phyloP scores from a whole-genome alignment of 345 rosid genomes.

The Sapria himalayana region DNA sequence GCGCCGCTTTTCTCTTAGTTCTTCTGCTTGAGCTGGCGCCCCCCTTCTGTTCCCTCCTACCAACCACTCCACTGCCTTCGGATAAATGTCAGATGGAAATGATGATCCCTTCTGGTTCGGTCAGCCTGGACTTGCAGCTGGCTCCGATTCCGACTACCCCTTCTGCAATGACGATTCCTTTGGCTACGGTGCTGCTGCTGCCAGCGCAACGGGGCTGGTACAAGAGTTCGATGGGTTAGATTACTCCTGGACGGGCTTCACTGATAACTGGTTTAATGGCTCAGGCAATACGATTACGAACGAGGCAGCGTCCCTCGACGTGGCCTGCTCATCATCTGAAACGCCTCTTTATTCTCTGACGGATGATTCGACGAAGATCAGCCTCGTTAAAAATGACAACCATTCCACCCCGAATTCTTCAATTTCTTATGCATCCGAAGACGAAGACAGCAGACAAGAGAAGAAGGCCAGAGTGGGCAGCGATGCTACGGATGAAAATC shows the following conservation, averaged over 20 bases:
- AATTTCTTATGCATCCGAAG: conserved; percentile 17
- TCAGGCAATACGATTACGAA: conserved; percentile 13
- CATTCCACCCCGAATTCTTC: conserved; percentile 19
- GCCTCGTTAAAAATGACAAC: conserved; percentile 6
- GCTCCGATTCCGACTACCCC: conserved; percentile 5
- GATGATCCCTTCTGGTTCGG: conserved; percentile 9
- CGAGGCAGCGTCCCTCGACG: conserved; percentile 16
- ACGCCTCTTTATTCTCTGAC: conserved; percentile 10
- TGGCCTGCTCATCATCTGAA: conserved; percentile 24
- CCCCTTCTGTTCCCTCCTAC: too few species aligned
- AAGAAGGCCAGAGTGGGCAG: conserved; percentile 9
- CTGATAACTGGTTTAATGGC: conserved; percentile 18
- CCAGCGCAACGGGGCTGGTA: not conserved
- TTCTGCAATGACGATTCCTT: conserved; percentile 10
- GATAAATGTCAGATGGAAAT: conserved; percentile 20
- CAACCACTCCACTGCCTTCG: too few species aligned
- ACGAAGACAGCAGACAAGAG: conserved; percentile 15
- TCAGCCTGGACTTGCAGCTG: conserved; percentile 8
- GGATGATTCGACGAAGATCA: conserved; percentile 1
- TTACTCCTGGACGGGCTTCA: conserved; percentile 17
- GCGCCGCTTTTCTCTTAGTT: too few species aligned
- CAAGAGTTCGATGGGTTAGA: conserved; percentile 4
- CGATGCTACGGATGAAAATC: conserved; percentile 12
- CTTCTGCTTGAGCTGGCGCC: too few species aligned
- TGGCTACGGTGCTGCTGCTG: conserved; percentile 6